Evolutionary conservation across 2,329 filamentous ascomycete species (phyloP), one percentile per base, ranked within the genome.

Genomic region (Hymenoscyphus repandus): DNA sequence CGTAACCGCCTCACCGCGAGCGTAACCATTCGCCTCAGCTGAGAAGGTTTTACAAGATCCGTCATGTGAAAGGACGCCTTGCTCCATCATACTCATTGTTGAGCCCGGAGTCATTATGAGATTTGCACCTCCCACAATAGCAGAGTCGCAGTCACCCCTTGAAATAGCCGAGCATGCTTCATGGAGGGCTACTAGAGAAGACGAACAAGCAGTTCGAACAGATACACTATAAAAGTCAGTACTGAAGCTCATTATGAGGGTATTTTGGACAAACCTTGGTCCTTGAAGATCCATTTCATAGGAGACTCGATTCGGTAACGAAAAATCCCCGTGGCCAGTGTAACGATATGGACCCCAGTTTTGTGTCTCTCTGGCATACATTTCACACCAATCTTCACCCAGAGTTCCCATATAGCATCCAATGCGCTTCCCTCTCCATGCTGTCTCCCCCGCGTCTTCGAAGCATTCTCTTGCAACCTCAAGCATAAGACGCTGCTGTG

Each of bases 1-100:
- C 0, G 73, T 78, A 20, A 79, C 70, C 0, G 80, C 83, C 58
- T 86, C 83, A 1, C 80, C 82, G 34, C 82, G 71, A 0, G 75
- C 80, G 57, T 86, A 86, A 0, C 83, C 83, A 51, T 81, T 76
- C 17, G 79, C 83, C 1, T 62, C 57, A 9, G 64, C 54, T 54
- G 84, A 80, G 55, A 81, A 83, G 2, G 75, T 76, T 51, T 74
- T 78, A 41, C 74, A 78, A 5, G 33, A 27, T 3, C 34, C 45
- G n/a, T 47, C 34, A 5, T 17, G 15, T 7, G 33, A 39, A 3
- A 47, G 45, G 11, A 15, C 4, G 5, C 10, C 11, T n/a, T 6
- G 2, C 11, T 6, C 22, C 12, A 20, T 15, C 34, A 45, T 45
- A 1, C 6, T 32, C 2, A 18, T 18, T 3, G 27, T 17, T 2